Conservation (phyloP, 768 basidiomycete genomes). For the Sarcomyxa edulis region DNA sequence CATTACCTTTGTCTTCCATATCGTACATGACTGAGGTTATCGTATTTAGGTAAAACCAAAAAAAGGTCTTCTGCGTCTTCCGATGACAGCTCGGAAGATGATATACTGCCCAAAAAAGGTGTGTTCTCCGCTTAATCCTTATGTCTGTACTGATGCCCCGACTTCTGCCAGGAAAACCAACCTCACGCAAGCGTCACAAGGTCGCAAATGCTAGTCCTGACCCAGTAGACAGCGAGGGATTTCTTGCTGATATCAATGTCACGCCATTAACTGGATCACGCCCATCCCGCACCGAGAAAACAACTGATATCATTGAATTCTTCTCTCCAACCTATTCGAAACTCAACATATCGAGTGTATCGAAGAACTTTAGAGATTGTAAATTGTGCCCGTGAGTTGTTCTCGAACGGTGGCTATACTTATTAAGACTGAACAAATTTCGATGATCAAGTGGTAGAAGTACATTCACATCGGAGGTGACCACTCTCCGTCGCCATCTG, state of each 20-base stretch:
- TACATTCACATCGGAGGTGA: slow-evolving; percentile 5
- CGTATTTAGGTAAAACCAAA: too few relatives aligned
- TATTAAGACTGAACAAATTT: background rate
- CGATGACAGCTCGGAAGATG: background rate
- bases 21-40: background rate
- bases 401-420: background rate
- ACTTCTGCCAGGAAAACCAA: slow-evolving; percentile 1
- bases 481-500: slow-evolving; percentile 11
- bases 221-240: slow-evolving; percentile 7
- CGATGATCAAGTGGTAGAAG: slow-evolving; percentile 3
- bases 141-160: too few relatives aligned
- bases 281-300: slow-evolving; percentile 2
- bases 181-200: slow-evolving; percentile 1
- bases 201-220: slow-evolving; percentile 4
- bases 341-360: background rate
- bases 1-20: background rate
- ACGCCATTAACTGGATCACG: slow-evolving; percentile 2
- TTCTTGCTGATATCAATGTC: slow-evolving; percentile 13
- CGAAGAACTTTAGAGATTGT: slow-evolving; percentile 5
- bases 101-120: background rate
- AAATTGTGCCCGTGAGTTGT: slow-evolving; percentile 4
- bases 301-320: slow-evolving; percentile 5
- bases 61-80: too few relatives aligned
- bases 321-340: slow-evolving; percentile 1
- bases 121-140: background rate